Evolutionary conservation across 1,284 basidiomycete genomes (phyloP).

Genomic region (Volvariella surrecta): DNA sequence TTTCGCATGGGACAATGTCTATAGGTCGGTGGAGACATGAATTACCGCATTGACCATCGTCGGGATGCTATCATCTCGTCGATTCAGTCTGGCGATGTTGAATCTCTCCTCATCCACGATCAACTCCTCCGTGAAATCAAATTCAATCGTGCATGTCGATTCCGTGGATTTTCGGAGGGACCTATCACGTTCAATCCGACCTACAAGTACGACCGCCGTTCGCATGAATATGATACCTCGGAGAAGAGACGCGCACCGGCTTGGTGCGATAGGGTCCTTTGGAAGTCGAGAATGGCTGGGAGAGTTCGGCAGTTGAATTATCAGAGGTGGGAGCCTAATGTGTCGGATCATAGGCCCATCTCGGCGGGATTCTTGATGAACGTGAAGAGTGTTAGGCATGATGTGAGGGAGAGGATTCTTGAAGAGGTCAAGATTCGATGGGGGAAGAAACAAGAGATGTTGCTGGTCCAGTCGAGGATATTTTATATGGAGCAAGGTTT

Average conservation of each 20-base stretch:
- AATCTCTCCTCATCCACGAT: conserved; percentile 69
- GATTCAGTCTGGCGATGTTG: conserved; percentile 57
- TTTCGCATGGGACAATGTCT: not conserved
- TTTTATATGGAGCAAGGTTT: conserved; percentile 38
- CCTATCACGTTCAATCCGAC: conserved; percentile 81
- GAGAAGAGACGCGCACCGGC: conserved; percentile 87
- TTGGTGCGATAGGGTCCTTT: conserved; percentile 95
- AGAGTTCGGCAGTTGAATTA: conserved; percentile 63
- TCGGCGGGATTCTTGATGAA: conserved; percentile 69
- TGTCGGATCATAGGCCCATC: conserved; percentile 84
- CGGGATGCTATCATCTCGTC: conserved; percentile 73
- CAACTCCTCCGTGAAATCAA: conserved; percentile 88
- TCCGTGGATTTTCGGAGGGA: conserved; percentile 80
- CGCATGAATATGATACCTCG: conserved; percentile 77
- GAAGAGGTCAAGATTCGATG: conserved; percentile 48
- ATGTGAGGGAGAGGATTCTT: conserved; percentile 47
- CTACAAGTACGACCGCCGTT: conserved; percentile 89
- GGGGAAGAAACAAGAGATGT: conserved; percentile 44
- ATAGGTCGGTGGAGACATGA: conserved; percentile 76
- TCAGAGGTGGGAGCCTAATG: conserved; percentile 72
- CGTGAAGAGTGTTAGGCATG: conserved; percentile 63
- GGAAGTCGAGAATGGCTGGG: conserved; percentile 52
- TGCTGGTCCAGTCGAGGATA: conserved; percentile 40
- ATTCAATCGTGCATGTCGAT: conserved; percentile 76
- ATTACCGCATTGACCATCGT: conserved; percentile 91